Percentiles rank a stretch among this genome's conserved stretches.
These are phyloP conservation scores for Pisolithus albus DNA, from an alignment of 768 basidiomycete species.

Conservation along the genomic window DNA sequence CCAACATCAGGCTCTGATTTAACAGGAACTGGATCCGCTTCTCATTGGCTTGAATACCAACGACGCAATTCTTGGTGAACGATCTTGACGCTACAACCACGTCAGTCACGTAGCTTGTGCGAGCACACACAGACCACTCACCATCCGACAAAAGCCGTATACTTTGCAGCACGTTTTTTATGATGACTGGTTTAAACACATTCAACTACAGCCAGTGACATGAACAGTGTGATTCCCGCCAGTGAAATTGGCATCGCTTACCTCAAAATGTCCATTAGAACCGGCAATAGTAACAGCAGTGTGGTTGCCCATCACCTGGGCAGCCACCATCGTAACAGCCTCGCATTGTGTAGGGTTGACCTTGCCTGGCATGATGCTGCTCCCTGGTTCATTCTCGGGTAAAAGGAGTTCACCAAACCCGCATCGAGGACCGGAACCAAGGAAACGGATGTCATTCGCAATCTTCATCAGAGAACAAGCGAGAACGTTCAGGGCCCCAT, in stretches of 20 bases:
- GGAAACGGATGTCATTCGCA: constrained; percentile 97
- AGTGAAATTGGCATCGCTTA: constrained; percentile 27
- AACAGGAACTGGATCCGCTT: constrained; percentile 82
- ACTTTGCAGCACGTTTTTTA: constrained; percentile 95
- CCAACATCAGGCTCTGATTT: constrained; percentile 96
- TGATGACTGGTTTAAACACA: constrained; percentile 98
- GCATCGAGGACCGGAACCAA: constrained; percentile 95
- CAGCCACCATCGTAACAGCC: constrained; percentile 97
- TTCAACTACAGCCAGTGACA: constrained; percentile 57
- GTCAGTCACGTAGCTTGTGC: constrained; percentile 5
- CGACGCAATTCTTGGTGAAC: constrained; percentile 95
- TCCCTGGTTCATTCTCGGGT: constrained; percentile 98
- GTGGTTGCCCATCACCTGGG: constrained; percentile 98
- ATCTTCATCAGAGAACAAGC: constrained; percentile 99
- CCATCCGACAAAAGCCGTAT: constrained; percentile 92
- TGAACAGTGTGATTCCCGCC: constrained; percentile 6
- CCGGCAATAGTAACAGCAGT: constrained; percentile 89
- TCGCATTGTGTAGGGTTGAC: constrained; percentile 99
- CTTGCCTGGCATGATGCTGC: constrained; percentile 99
- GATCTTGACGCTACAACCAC: constrained; percentile 63
- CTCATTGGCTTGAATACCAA: constrained; percentile 95
- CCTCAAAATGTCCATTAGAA: constrained; percentile 96
- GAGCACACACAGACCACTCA: constrained; percentile 23
- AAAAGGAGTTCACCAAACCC: constrained; percentile 91
- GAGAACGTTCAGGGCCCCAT: constrained; percentile 91